These are phyloP conservation scores for Lactifluus rugatus DNA, from an alignment of 768 basidiomycete species.

Conservation along the genomic window DNA sequence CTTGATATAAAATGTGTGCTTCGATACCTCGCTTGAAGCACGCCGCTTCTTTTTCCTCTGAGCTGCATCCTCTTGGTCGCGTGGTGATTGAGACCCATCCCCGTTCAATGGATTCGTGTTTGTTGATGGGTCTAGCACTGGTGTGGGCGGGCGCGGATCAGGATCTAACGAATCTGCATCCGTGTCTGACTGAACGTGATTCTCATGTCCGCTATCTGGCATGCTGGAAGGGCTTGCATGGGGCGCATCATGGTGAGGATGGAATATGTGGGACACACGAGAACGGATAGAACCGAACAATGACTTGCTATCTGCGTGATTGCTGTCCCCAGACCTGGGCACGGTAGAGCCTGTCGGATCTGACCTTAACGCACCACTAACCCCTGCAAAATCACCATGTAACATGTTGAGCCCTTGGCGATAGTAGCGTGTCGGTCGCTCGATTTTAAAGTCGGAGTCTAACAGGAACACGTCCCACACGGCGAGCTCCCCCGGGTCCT, in stretches of 20 bases:
- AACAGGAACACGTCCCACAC: slow-evolving; percentile 92
- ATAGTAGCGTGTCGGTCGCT: slow-evolving; percentile 84
- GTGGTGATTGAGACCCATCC: slow-evolving; percentile 22
- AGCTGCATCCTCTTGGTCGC: slow-evolving; percentile 23
- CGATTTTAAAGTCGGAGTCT: slow-evolving; percentile 80
- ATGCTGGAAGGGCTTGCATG: background rate
- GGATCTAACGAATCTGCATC: slow-evolving; percentile 17
- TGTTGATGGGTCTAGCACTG: slow-evolving; percentile 79
- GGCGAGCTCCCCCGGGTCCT: slow-evolving; percentile 83
- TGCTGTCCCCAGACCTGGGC: slow-evolving; percentile 22
- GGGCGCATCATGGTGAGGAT: background rate
- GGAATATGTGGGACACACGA: slow-evolving; percentile 18
- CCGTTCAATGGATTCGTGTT: slow-evolving; percentile 46
- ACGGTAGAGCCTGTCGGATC: background rate
- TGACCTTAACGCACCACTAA: background rate
- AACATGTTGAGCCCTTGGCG: slow-evolving; percentile 73
- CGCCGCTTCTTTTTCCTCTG: slow-evolving; percentile 41
- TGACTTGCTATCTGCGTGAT: slow-evolving; percentile 23
- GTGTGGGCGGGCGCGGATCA: slow-evolving; percentile 32
- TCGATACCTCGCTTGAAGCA: slow-evolving; percentile 56
- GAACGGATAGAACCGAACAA: slow-evolving; percentile 41
- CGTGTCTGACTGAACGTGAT: slow-evolving; percentile 11
- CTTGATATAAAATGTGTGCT: slow-evolving; percentile 89
- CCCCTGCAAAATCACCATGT: slow-evolving; percentile 29
- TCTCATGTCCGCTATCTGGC: slow-evolving; percentile 1